A percentile compares a stretch with the other conserved stretches of the same genome.
These are phyloP conservation scores for Jackrogersella multiformis DNA, from an alignment of 495 filamentous ascomycete genomes.

Conservation along the genomic window DNA sequence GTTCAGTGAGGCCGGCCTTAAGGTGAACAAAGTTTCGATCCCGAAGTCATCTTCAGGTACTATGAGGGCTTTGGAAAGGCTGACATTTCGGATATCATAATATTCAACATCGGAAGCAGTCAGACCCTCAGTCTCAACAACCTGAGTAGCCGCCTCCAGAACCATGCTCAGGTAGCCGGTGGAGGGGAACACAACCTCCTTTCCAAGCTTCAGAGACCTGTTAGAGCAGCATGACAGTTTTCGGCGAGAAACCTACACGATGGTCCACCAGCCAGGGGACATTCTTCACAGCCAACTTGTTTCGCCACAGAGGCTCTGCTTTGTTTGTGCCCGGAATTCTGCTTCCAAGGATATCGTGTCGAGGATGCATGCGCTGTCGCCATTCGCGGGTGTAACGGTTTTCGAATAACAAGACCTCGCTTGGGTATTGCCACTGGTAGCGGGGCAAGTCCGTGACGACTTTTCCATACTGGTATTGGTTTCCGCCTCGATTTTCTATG, in stretches of 20 bases:
- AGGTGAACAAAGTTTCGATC: slow-evolving; percentile 26
- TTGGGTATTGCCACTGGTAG: too few species aligned
- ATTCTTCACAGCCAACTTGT: slow-evolving; percentile 49
- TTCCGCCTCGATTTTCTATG: too few species aligned
- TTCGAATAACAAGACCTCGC: too few species aligned
- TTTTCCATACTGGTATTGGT: too few species aligned
- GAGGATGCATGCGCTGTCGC: too few species aligned
- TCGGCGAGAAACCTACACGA: too few species aligned
- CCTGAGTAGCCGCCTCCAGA: slow-evolving; percentile 52
- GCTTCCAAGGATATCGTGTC: slow-evolving; percentile 58
- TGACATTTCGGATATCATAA: slow-evolving; percentile 46
- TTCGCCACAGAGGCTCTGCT: slow-evolving; percentile 52
- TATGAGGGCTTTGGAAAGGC: slow-evolving; percentile 48
- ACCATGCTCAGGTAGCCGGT: slow-evolving; percentile 59
- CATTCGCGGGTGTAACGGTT: too few species aligned
- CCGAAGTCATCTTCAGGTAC: slow-evolving; percentile 19
- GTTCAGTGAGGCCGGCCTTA: too few species aligned
- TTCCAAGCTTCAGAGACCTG: slow-evolving; percentile 29
- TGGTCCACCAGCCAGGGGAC: slow-evolving; percentile 58
- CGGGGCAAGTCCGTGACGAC: too few species aligned
- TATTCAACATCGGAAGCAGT: slow-evolving; percentile 12
- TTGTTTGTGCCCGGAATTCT: neutral
- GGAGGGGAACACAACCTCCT: slow-evolving; percentile 58
- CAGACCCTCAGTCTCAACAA: slow-evolving; percentile 12
- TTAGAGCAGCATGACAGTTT: too few species aligned